Evolutionary conservation across 1,284 basidiomycete species (phyloP).

Genomic region (Sporisorium iseilematis-ciliati): DNA sequence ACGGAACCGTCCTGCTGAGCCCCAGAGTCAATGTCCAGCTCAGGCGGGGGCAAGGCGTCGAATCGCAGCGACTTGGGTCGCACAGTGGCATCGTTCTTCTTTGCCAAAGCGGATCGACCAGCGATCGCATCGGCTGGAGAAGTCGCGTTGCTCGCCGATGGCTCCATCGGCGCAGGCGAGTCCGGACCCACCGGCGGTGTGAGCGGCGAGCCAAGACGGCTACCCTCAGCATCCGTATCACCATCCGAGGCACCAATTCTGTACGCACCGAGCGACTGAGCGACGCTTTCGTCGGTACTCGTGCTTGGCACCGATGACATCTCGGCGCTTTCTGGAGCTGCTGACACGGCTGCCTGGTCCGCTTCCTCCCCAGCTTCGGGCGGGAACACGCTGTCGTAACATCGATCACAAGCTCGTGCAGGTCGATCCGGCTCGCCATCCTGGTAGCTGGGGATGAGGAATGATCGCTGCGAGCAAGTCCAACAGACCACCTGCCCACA

Average conservation of each 20-base stretch:
- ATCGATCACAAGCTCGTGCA: constrained; percentile 84
- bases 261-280: constrained; percentile 19
- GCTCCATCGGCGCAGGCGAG: constrained; percentile 8
- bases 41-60: constrained; percentile 29
- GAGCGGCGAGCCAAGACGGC: constrained; percentile 30
- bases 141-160: constrained; percentile 4
- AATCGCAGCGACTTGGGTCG: constrained; percentile 51
- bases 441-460: constrained; percentile 63
- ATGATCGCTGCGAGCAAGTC: constrained; percentile 73
- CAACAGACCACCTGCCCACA: constrained; percentile 90
- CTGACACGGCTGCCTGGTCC: constrained; percentile 9
- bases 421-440: constrained; percentile 72
- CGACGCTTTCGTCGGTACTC: constrained; percentile 40
- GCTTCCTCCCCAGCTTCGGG: constrained; percentile 34
- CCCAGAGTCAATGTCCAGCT: constrained; percentile 7
- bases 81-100: constrained; percentile 13
- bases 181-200: constrained; percentile 28
- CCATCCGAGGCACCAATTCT: constrained; percentile 16
- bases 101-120: constrained; percentile 23
- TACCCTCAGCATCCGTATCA: constrained; percentile 26
- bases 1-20: constrained; percentile 10
- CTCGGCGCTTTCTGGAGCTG: constrained; percentile 27
- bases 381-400: constrained; percentile 85
- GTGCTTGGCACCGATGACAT: constrained; percentile 40
- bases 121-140: constrained; percentile 3